A percentile compares a stretch with the other conserved stretches of the same genome.
Evolutionary conservation across 345 rosid genomes (phyloP).

Genomic region (Hevea brasiliensis): DNA sequence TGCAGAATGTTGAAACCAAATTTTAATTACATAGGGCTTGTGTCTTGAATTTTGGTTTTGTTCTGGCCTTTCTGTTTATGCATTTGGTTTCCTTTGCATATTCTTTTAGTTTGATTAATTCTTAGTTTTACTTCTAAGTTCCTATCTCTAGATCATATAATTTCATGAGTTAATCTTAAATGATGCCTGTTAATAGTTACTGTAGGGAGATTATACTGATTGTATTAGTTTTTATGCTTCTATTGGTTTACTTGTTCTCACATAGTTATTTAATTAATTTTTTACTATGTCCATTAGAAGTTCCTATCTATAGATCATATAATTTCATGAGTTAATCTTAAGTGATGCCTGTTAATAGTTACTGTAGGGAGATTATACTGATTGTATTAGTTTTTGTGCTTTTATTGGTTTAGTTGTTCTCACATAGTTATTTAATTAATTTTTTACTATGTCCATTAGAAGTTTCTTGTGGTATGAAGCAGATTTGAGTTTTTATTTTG

Average conservation of each 20-base stretch:
- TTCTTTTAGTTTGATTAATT: background rate
- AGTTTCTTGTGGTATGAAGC: conserved; percentile 9
- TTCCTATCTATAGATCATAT: background rate
- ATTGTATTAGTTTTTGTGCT: background rate
- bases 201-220: background rate
- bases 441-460: background rate
- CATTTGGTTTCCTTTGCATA: background rate
- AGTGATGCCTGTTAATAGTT: background rate
- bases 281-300: background rate
- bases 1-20: background rate
- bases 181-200: background rate
- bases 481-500: conserved; percentile 12
- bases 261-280: background rate
- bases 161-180: conserved; percentile 1
- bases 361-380: background rate
- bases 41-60: background rate
- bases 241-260: background rate
- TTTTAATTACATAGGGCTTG: too few relatives aligned
- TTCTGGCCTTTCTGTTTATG: background rate
- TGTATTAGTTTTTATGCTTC: background rate
- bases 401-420: background rate
- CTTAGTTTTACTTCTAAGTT: background rate
- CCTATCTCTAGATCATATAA: background rate
- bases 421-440: background rate
- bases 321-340: background rate